Evolutionary conservation across 106 monocot genomes (phyloP), one percentile per base, ranked within the genome.

Genomic region (Gastrodia elata): DNA sequence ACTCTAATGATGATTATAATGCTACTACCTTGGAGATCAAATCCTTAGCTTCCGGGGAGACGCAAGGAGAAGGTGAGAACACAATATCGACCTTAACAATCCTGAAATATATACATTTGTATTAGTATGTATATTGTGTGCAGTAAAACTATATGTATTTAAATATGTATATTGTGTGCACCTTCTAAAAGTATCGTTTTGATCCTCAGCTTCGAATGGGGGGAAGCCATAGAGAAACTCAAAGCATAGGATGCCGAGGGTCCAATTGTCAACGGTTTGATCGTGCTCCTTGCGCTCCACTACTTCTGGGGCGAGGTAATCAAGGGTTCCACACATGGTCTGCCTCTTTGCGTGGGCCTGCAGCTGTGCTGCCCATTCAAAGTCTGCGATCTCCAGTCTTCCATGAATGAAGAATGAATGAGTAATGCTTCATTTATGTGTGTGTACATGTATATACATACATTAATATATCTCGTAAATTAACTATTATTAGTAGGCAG

Each of bases 231-330:
- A 91, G 4, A 98, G 83, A 68, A 93, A 98, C 82, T 98, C 97
- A 39, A 91, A 98, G 82, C 97, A 98, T 28, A 98, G 82, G 30
- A 98, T 79, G 22, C 97, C 93, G 55, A 98, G 44, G 33, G 97
- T 98, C 97, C 97, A 98, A 70, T 93, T 93, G 80, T 98, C 93
- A 42, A 98, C 91, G 33, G 88, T 79, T 76, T 92, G 77, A 70
- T 97, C 96, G 56, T 97, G 96, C 35, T 72, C 89, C 56, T 71
- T 92, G 14, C 86, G 92, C 75, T 97, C 92, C 38, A 92, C 78
- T 92, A 97, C 92, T 79, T 97, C 96, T 41, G 96, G 96, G 37
- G 95, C 92, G 64, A 96, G 95, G 39, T 96, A 96, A 73, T 96
- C 95, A 8, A 96, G 80, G 8, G 95, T 96, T 4, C 95, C 95